Base-by-base conservation (phyloP, 2,329 filamentous ascomycete genomes). In the Trichoderma koningii region DNA sequence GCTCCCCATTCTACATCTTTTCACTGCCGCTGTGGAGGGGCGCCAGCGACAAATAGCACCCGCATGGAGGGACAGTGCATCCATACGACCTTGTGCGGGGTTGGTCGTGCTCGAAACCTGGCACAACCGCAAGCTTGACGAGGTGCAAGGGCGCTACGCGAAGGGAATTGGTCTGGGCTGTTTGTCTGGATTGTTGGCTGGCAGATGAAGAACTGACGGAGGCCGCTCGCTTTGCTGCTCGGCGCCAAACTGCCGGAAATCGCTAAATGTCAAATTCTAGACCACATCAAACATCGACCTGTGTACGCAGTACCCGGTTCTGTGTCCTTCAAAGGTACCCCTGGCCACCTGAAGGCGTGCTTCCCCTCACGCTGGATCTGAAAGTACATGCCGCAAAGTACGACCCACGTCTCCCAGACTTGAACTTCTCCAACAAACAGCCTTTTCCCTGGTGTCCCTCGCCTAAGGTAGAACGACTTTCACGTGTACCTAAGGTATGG, bases 21-120 rank as follows among this genome's bases (percentile, higher is more conserved):
- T 47, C 44, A 44, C 55, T 48, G 55, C 56, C 56, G 45, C 56
- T 41, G 19, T 50, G 56, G 56, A 60, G 56, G 56, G 56, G 56
- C 56, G 30, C 44, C 56, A 50, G 41, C 48, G 56, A 23, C 56
- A 51, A 34, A 10, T 23, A 23, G 21, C 3, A 23, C 21, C 2
- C 21, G 21, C 3, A 23, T 23, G 21, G 21, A 44, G 17, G 30
- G 30, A 7, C 30, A 15, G 19, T 12, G 15, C 34, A 34, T 34
- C 9, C 34, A 34, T 41, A 17, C 57, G 21, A 23, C 42, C 14
- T 28, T 51, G 57, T 61, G 57, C 57, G 57, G 57, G 57, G 57
- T 61, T 23, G 57, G 57, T 61, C 34, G 23, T 42, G 34, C 56
- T 60, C 12, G 30, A 30, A 30, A n/a, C 34, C 23, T 47, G 55